Evolutionary conservation across 345 rosid species (phyloP), one percentile per base, ranked within the genome.

Genomic region (Moricandia moricandioides): DNA sequence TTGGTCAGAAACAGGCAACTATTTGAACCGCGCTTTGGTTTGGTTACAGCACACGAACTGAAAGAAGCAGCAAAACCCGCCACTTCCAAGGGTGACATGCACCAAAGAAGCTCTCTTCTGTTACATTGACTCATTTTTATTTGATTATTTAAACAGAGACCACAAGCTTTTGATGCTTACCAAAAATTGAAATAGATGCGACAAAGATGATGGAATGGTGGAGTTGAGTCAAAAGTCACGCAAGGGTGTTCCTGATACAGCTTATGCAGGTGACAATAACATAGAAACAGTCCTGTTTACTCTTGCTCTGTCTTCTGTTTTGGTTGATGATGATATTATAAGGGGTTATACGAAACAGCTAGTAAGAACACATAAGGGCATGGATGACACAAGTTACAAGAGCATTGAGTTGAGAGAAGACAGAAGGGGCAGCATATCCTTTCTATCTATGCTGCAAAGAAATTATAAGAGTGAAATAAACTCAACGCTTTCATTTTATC

Each of bases 341-440:
- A 54, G 0, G 1, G 24, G 24, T 2, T 2, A n/a, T n/a, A n/a
- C n/a, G n/a, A n/a, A 78, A 72, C 83, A 88, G 88, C 75, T 88
- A 13, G 87, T 90, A 37, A 85, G 88, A 75, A 88, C 91, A 7
- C 91, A 88, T 71, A 85, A 80, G 63, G 88, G 90, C 55, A 79
- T 76, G 85, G 90, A 90, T 0, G 62, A 80, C 30, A 51, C 71
- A 51, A 82, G 88, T 80, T 87, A 79, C 85, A 79, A 70, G 52
- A 78, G 86, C 84, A 83, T 89, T 29, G 83, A 78, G 56, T 66
- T 83, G 4, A 85, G 79, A 71, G 90, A 86, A 80, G 92, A 91
- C 60, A 58, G 34, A 6, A n/a, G n/a, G n/a, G n/a, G n/a, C 47
- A 40, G 47, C 47, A 12, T 40, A 40, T 12, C 47, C 5, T 40